phyloP scores from a whole-genome alignment of 768 basidiomycete species.

The Pisolithus microcarpus region DNA sequence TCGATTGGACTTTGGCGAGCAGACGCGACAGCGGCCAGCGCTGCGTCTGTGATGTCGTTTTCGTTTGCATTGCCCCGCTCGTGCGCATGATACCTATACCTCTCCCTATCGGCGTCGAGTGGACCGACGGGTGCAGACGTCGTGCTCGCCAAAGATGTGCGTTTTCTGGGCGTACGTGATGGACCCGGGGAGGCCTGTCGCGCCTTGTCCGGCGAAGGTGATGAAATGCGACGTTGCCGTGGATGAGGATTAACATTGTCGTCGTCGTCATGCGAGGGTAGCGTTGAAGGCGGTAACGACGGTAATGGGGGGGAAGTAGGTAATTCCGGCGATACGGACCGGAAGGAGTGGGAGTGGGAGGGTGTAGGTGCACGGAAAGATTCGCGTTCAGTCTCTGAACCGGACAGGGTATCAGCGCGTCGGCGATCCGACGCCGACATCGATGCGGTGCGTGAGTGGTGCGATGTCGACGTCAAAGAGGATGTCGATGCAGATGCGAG shows the following conservation, averaged over 20 bases:
- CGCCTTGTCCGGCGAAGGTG: slow-evolving; percentile 40
- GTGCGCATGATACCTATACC: slow-evolving; percentile 12
- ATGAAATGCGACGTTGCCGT: slow-evolving; percentile 42
- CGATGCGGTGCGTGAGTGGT: slow-evolving; percentile 30
- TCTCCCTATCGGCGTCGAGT: slow-evolving; percentile 8
- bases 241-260: not conserved
- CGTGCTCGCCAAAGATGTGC: slow-evolving; percentile 32
- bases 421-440: slow-evolving; percentile 22
- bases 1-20: slow-evolving; percentile 45
- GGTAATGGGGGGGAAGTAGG: slow-evolving; percentile 31
- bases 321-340: slow-evolving; percentile 34
- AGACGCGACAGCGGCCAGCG: slow-evolving; percentile 54
- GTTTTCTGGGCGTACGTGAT: slow-evolving; percentile 36
- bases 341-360: slow-evolving; percentile 24
- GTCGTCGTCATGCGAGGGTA: too few relatives aligned
- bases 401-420: slow-evolving; percentile 44
- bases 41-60: slow-evolving; percentile 45
- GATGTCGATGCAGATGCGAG: slow-evolving; percentile 22
- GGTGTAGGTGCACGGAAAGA: slow-evolving; percentile 30
- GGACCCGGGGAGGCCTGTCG: slow-evolving; percentile 34
- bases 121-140: slow-evolving; percentile 16
- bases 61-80: slow-evolving; percentile 4
- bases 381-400: slow-evolving; percentile 81
- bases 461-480: slow-evolving; percentile 32
- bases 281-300: too few relatives aligned